Evolutionary conservation across 129 eudicot species (phyloP), one percentile per base, ranked within the genome.

Genomic region (Arctium minus): DNA sequence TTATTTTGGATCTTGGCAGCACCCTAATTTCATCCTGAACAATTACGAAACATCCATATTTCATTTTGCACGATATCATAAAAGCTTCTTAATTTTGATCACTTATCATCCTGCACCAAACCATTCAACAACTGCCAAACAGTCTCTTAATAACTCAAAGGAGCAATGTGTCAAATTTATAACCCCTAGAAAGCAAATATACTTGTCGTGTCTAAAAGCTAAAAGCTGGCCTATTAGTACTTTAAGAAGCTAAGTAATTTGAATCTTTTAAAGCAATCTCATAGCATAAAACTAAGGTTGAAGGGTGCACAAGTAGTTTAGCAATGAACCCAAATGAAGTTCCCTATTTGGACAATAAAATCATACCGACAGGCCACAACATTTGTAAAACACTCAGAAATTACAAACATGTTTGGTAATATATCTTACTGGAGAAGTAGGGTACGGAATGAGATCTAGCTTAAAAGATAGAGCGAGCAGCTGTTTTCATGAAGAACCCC

Each of bases 131-230:
- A 22, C 0, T 22, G 27, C 0, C 27, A 22, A 22, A 22, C 27
- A 22, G 27, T 22, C 27, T 22, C 4, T 12, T 27, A 69, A 29
- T 8, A 67, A 29, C n/a, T 68, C 82, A 42, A 68, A 29, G 7
- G 67, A 79, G 76, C 65, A 79, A 13, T 79, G 46, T 69, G 48
- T 33, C 76, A 68, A 67, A 39, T 27, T 30, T 56, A 80, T 67
- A 80, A 33, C 53, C 71, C 17, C 12, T 10, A 36, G n/a, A 18
- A 80, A 79, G n/a, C 76, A 15, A 80, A 48, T 50, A 72, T 18
- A 79, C 33, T 22, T 48, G 6, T 37, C 17, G 69, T 68, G 68
- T 79, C 46, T 40, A 8, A 40, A 40, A 40, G 46, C 46, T 4
- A 33, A 31, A 79, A 30, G 10, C 10, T 29, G 75, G 27, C 9